A percentile compares a stretch with the other conserved stretches of the same genome.
phyloP scores from a whole-genome alignment of 139 green algal genomes.

The Pseudopediastrum boryanum region DNA sequence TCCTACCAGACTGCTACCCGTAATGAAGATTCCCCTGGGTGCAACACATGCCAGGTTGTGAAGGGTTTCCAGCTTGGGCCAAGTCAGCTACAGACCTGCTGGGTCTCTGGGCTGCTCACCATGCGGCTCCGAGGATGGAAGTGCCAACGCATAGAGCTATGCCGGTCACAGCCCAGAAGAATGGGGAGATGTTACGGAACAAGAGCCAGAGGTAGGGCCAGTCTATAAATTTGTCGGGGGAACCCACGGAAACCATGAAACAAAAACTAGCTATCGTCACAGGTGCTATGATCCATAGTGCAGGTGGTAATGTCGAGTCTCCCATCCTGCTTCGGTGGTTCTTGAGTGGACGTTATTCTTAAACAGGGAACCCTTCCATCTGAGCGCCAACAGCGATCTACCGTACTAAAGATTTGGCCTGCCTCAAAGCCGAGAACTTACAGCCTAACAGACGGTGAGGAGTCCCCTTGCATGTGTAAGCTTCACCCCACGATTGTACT shows the following conservation, averaged over 20 bases:
- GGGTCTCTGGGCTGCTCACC: slow-evolving; percentile 59
- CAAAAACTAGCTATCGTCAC: slow-evolving; percentile 47
- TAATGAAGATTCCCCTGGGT: slow-evolving; percentile 98
- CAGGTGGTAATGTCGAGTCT: too few relatives aligned
- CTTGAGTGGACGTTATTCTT: too few relatives aligned
- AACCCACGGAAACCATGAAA: slow-evolving; percentile 50
- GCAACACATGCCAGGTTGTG: neutral
- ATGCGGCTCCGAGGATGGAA: slow-evolving; percentile 94
- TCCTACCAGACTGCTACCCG: slow-evolving; percentile 93
- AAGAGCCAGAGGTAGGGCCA: slow-evolving; percentile 82
- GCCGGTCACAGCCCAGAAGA: slow-evolving; percentile 88
- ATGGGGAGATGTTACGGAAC: slow-evolving; percentile 90
- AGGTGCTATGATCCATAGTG: slow-evolving; percentile 41
- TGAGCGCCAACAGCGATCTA: too few relatives aligned
- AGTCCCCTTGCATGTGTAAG: too few relatives aligned
- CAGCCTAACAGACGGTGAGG: too few relatives aligned
- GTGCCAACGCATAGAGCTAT: slow-evolving; percentile 90
- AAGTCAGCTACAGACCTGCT: neutral
- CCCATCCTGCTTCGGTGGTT: too few relatives aligned
- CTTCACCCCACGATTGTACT: too few relatives aligned
- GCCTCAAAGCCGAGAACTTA: too few relatives aligned
- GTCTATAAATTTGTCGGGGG: slow-evolving; percentile 71
- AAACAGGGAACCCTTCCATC: too few relatives aligned
- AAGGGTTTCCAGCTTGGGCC: neutral
- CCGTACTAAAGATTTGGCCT: too few relatives aligned